Evolutionary conservation across 2,329 filamentous ascomycete species (phyloP).

Genomic region (Colletotrichum chlorophyti): DNA sequence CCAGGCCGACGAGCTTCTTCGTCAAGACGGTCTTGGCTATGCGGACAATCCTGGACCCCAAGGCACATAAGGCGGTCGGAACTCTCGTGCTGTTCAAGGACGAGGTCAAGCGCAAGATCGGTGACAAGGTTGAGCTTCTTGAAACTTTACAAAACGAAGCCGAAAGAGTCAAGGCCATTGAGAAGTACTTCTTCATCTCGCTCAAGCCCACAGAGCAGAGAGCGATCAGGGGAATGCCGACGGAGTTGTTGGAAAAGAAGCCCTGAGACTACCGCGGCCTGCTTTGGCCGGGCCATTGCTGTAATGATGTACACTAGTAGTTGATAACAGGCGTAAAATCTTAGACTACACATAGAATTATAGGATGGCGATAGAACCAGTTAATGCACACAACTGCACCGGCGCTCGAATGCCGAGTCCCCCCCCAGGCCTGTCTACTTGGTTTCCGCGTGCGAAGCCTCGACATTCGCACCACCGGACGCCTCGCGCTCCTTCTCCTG

Average conservation of each 20-base stretch:
- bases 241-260: conserved; percentile 10
- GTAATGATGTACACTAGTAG: no score
- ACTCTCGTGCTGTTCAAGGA: conserved; percentile 50
- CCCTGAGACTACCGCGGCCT: no score
- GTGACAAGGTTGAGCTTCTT: conserved; percentile 47
- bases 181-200: conserved; percentile 56
- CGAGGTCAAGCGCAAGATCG: conserved; percentile 50
- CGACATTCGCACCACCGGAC: not conserved
- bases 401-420: no score
- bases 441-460: not conserved
- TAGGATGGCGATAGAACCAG: no score
- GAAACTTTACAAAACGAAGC: conserved; percentile 52
- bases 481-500: not conserved
- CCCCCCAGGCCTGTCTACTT: not conserved
- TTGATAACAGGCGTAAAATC: no score
- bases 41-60: conserved; percentile 35
- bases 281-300: no score
- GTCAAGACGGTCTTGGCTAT: conserved; percentile 44
- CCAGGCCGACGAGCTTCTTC: conserved; percentile 44
- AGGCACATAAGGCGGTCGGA: conserved; percentile 36
- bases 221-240: conserved; percentile 51
- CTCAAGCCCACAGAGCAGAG: conserved; percentile 52
- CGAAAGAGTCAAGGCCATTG: conserved; percentile 55
- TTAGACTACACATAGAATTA: no score
- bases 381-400: not conserved